phyloP scores from a whole-genome alignment of 139 green algal species.

The Picochlorum sp. region DNA sequence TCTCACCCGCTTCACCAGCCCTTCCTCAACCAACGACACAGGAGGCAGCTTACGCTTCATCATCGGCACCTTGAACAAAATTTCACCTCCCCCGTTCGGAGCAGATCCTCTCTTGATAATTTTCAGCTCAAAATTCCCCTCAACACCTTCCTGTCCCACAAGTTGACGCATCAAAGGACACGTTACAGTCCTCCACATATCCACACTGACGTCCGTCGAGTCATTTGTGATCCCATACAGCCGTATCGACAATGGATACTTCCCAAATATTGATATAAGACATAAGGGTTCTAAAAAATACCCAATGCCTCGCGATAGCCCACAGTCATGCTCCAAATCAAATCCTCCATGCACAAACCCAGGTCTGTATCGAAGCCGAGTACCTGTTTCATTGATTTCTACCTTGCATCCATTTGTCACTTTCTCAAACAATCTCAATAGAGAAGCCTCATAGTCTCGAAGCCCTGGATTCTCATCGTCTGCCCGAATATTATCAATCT shows the following conservation, averaged over 20 bases:
- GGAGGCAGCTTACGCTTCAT: conserved; percentile 46
- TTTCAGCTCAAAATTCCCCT: conserved; percentile 47
- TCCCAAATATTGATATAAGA: conserved; percentile 80
- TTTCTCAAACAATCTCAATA: conserved; percentile 95
- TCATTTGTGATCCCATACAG: conserved; percentile 91
- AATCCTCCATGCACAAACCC: conserved; percentile 71
- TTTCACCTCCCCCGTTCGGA: conserved; percentile 79
- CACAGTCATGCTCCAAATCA: conserved; percentile 80
- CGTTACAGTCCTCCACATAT: conserved; percentile 82
- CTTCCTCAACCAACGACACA: conserved; percentile 68
- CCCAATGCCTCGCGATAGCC: conserved; percentile 62
- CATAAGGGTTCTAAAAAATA: conserved; percentile 93
- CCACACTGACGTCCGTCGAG: conserved; percentile 64
- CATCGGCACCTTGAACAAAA: conserved; percentile 57
- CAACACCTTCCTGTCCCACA: conserved; percentile 39
- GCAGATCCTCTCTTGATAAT: conserved; percentile 57
- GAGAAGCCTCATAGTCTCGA: conserved; percentile 73
- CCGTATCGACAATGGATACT: conserved; percentile 77
- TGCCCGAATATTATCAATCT: conserved; percentile 85
- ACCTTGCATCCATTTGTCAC: conserved; percentile 87
- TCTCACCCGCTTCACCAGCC: conserved; percentile 90
- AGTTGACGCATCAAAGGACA: conserved; percentile 77
- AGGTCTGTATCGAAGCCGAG: conserved; percentile 76
- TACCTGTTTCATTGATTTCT: conserved; percentile 97
- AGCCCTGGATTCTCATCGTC: conserved; percentile 73